These are phyloP conservation scores for Monosporozyma yasuniensis DNA, from an alignment of 805 yeast genomes.

Conservation along the genomic window DNA sequence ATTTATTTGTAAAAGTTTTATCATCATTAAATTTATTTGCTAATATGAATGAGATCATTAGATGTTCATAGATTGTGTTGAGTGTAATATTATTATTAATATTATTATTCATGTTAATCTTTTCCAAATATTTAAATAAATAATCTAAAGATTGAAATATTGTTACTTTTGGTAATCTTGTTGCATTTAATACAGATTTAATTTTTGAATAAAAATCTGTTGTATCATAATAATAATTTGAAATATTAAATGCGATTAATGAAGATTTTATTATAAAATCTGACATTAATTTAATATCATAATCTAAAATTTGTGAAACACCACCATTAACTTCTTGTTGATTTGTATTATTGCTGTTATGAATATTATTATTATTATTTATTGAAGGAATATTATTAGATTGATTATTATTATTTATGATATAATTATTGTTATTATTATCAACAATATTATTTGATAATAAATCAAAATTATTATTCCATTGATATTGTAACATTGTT, in stretches of 20 bases:
- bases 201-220: conserved; percentile 46
- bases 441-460: background rate
- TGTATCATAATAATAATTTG: background rate
- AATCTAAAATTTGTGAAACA: conserved; percentile 67
- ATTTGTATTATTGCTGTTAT: background rate
- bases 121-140: conserved; percentile 51
- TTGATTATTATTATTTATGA: too few relatives aligned
- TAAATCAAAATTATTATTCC: background rate
- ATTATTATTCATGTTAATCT: conserved; percentile 29
- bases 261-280: conserved; percentile 70
- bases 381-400: too few relatives aligned
- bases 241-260: conserved; percentile 45
- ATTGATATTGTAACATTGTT: background rate
- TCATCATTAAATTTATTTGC: conserved; percentile 95
- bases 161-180: conserved; percentile 79
- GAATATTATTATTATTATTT: background rate
- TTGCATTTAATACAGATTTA: conserved; percentile 67
- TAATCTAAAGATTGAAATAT: conserved; percentile 73
- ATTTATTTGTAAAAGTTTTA: conserved; percentile 87
- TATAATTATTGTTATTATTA: background rate
- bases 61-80: conserved; percentile 40
- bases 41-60: conserved; percentile 63
- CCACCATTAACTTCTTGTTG: conserved; percentile 48
- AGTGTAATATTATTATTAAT: conserved; percentile 27
- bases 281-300: conserved; percentile 70